These are phyloP conservation scores for Backusella circina DNA, from an alignment of 192 early-diverging fungal species.

Conservation along the genomic window DNA sequence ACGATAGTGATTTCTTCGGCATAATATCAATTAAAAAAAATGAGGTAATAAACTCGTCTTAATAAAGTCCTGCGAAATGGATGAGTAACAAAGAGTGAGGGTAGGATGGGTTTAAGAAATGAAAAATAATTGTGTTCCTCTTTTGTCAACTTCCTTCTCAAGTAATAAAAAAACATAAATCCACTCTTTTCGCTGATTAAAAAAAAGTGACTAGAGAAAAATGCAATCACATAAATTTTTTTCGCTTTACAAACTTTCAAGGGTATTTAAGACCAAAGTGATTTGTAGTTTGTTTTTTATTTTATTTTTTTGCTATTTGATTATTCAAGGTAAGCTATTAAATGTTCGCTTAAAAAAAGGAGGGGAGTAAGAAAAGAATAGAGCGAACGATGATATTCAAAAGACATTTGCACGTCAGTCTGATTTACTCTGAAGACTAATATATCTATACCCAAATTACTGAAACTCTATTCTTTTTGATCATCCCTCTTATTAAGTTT, in stretches of 20 bases:
- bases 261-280: not conserved
- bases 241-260: not conserved
- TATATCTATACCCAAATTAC: constrained; percentile 5
- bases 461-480: not conserved
- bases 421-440: not conserved
- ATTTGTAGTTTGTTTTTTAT: not conserved
- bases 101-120: too few relatives aligned
- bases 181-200: not conserved
- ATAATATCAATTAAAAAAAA: too few relatives aligned
- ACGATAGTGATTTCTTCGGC: too few relatives aligned
- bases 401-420: constrained; percentile 6
- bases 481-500: not conserved
- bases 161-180: too few relatives aligned
- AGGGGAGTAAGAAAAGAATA: not conserved
- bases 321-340: not conserved
- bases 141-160: too few relatives aligned
- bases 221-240: constrained; percentile 5
- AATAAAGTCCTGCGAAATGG: too few relatives aligned
- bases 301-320: not conserved
- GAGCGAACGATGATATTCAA: constrained; percentile 1
- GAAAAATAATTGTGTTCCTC: too few relatives aligned
- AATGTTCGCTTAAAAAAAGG: not conserved
- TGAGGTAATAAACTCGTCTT: too few relatives aligned
- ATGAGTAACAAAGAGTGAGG: too few relatives aligned
- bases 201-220: not conserved